phyloP scores from a whole-genome alignment of 2,329 filamentous ascomycete genomes.

The Venturia aucupariae region DNA sequence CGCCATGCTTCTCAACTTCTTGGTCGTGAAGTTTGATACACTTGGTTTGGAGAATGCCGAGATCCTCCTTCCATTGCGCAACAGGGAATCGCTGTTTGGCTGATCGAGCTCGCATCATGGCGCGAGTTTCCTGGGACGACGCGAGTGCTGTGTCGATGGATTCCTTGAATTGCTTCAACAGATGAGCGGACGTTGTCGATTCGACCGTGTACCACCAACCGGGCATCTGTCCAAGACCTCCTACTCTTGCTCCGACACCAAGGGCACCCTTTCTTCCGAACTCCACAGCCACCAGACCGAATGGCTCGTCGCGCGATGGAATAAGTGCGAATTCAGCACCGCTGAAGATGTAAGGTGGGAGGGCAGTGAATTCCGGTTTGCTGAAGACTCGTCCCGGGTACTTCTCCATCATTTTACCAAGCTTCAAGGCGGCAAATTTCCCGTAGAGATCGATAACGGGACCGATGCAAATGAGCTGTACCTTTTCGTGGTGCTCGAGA shows the following conservation, averaged over 20 bases:
- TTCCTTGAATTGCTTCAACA: constrained; percentile 55
- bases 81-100: constrained; percentile 59
- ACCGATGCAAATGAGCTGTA: constrained; percentile 54
- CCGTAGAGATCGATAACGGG: constrained; percentile 60
- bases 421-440: constrained; percentile 57
- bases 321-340: constrained; percentile 61
- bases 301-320: constrained; percentile 59
- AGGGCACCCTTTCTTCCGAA: constrained; percentile 60
- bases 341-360: constrained; percentile 59
- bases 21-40: constrained; percentile 42
- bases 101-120: constrained; percentile 55
- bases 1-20: neutral
- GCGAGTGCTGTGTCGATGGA: constrained; percentile 53
- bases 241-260: constrained; percentile 56
- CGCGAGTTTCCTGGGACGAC: constrained; percentile 46
- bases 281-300: constrained; percentile 59
- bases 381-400: constrained; percentile 58
- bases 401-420: constrained; percentile 54
- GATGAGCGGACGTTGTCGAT: constrained; percentile 52
- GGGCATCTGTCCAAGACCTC: constrained; percentile 57
- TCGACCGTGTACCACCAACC: constrained; percentile 65
- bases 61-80: constrained; percentile 55
- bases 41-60: constrained; percentile 52
- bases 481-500: constrained; percentile 49
- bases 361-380: constrained; percentile 58